These are phyloP conservation scores for Pythium inflatum DNA, from an alignment of 352 stramenopile species.

Conservation along the genomic window DNA sequence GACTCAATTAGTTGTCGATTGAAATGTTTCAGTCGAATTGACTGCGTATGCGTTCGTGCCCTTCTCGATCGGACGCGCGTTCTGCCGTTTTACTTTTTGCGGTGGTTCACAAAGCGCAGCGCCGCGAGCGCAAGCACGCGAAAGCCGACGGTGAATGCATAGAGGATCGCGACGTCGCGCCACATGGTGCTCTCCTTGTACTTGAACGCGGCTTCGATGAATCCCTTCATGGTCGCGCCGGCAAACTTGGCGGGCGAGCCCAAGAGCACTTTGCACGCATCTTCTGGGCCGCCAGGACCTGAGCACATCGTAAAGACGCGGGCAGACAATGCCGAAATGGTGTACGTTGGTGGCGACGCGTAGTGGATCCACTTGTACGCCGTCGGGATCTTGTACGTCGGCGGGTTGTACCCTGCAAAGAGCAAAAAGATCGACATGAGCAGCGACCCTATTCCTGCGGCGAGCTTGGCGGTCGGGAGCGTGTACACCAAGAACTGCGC, in stretches of 20 bases:
- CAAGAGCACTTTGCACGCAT: conserved; percentile 42
- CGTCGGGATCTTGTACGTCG: conserved; percentile 47
- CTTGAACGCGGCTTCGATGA: conserved; percentile 50
- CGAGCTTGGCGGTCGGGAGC: conserved; percentile 46
- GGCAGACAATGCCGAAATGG: conserved; percentile 46
- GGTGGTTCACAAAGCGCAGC: conserved; percentile 36
- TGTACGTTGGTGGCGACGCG: conserved; percentile 51
- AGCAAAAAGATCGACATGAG: conserved; percentile 58
- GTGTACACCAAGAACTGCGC: conserved; percentile 51
- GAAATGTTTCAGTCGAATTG: too few species aligned
- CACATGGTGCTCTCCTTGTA: conserved; percentile 61
- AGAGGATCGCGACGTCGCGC: conserved; percentile 41
- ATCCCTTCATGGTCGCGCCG: conserved; percentile 50
- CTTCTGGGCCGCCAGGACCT: neutral
- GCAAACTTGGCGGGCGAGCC: conserved; percentile 29
- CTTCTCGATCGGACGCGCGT: neutral
- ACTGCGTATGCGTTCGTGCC: too few species aligned
- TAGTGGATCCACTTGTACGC: conserved; percentile 68
- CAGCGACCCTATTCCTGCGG: conserved; percentile 42
- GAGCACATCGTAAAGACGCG: conserved; percentile 45
- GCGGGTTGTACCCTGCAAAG: conserved; percentile 62
- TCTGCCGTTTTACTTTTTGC: conserved; percentile 28
- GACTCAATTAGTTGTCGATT: too few species aligned
- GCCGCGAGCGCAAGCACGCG: conserved; percentile 31
- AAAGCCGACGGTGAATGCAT: conserved; percentile 44